Conservation (phyloP, 2,329 filamentous ascomycete genomes). For the Thielaviopsis populi region DNA sequence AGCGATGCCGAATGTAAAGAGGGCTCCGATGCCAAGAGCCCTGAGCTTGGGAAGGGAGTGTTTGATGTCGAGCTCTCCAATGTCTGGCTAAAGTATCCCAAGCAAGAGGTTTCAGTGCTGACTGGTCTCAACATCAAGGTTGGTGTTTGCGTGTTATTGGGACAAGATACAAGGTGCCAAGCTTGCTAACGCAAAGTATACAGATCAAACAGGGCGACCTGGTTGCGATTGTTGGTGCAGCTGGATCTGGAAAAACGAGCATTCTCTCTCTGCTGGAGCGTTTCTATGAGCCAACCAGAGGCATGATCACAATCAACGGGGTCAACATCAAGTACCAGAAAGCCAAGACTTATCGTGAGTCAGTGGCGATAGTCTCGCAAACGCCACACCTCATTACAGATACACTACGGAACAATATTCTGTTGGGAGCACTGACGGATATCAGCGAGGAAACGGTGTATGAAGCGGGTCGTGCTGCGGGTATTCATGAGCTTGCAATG, state of each 20-base stretch:
- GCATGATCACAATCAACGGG: conserved; percentile 33
- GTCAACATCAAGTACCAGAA: conserved; percentile 32
- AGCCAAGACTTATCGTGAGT: conserved; percentile 31
- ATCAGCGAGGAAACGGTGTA: conserved; percentile 3
- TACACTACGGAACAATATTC: conserved; percentile 53
- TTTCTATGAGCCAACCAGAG: conserved; percentile 21
- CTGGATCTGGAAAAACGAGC: conserved; percentile 22
- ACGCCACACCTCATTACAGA: conserved; percentile 31
- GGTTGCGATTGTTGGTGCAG: conserved; percentile 16
- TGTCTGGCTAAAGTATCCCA: conserved; percentile 18
- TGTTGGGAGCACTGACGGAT: conserved; percentile 27
- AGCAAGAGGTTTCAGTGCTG: conserved; percentile 11
- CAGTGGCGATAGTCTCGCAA: conserved; percentile 42
- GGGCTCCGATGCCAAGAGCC: background rate
- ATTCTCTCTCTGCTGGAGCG: conserved; percentile 22
- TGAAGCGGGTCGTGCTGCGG: conserved; percentile 33
- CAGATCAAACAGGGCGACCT: conserved; percentile 17
- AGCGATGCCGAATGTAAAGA: background rate
- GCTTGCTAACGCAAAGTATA: background rate
- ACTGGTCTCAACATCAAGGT: conserved; percentile 17
- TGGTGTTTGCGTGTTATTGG: background rate
- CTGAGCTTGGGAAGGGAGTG: background rate
- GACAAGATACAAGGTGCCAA: background rate
- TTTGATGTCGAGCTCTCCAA: conserved; percentile 16
- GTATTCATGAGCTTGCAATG: conserved; percentile 61